phyloP scores from a whole-genome alignment of 2,329 filamentous ascomycete species.

The Penicillium griseofulvum region DNA sequence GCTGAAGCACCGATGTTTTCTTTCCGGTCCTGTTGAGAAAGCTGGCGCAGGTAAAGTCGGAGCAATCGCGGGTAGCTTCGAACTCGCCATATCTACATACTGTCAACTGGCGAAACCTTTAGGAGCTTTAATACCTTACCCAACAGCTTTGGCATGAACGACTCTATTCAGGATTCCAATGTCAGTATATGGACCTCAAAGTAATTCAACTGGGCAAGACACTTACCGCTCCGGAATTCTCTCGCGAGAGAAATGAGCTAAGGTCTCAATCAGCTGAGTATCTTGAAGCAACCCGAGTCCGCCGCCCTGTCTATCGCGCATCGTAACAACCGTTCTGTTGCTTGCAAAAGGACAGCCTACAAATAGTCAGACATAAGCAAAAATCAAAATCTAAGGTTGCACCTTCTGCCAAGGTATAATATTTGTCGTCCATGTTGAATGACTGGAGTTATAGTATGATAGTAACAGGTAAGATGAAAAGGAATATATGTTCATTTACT shows the following conservation, averaged over 20 bases:
- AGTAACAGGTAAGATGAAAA: not conserved
- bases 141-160: conserved; percentile 21
- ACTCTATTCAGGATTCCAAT: conserved; percentile 7
- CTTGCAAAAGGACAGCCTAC: conserved; percentile 22
- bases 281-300: conserved; percentile 53
- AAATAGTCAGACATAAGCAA: not conserved
- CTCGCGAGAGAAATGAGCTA: conserved; percentile 61
- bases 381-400: not conserved
- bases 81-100: conserved; percentile 51
- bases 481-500: too few relatives aligned
- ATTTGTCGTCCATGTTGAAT: conserved; percentile 5
- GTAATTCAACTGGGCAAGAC: too few relatives aligned
- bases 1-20: conserved; percentile 50
- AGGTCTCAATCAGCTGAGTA: conserved; percentile 57
- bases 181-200: not conserved
- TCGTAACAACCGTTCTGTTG: conserved; percentile 13
- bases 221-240: conserved; percentile 55
- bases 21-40: conserved; percentile 56
- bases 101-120: not conserved
- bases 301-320: conserved; percentile 16
- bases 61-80: conserved; percentile 59
- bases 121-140: conserved; percentile 49
- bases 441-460: not conserved
- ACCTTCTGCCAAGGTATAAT: conserved; percentile 15
- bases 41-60: conserved; percentile 55